Base-by-base conservation (phyloP, 257 asterid species). In the Mentha longifolia region DNA sequence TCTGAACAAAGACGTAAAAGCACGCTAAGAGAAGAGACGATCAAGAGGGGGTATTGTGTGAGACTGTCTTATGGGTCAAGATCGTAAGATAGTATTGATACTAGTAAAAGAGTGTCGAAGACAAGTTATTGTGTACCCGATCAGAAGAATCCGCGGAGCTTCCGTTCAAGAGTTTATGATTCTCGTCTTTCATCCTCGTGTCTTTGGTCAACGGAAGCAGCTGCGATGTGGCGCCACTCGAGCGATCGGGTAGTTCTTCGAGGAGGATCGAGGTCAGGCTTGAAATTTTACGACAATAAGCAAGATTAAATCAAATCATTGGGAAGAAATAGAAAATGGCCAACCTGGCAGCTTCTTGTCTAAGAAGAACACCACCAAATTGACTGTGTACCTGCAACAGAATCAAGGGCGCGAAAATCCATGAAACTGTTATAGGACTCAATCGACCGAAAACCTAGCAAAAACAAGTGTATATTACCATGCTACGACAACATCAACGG, bases 401-500 rank as follows among this genome's bases (percentile, higher is more conserved):
- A 50, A 25, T 45, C 73, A 72, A 4, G 35, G 15, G 10, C 10
- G 65, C n/a, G 13, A 8, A 72, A 42, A 57, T 41, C n/a, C 33
- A 41, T 57, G 28, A 68, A 64, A 56, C 45, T n/a, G 13, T 6
- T 10, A 11, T 43, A 10, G 13, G 11, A 57, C 31, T 61, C n/a
- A 7, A 69, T 22, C 15, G 15, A 41, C 47, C 15, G 17, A 58
- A 71, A 46, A 41, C 45, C 33, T 30, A 14, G 17, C 20, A 51
- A 55, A 64, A 7, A 51, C 3, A 51, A 7, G 63, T 19, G 14
- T 7, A 69, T 14, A 57, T 80, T 86, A 92, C 98, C 98, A 94
- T 73, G 97, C 98, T 71, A 94, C 98, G 3, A 94, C 86, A 1
- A 94, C 91, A 64, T 94, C 98, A 13, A 94, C 98, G 0, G 96